phyloP scores from a whole-genome alignment of 331 rosid species.

The Telfairia occidentalis region DNA sequence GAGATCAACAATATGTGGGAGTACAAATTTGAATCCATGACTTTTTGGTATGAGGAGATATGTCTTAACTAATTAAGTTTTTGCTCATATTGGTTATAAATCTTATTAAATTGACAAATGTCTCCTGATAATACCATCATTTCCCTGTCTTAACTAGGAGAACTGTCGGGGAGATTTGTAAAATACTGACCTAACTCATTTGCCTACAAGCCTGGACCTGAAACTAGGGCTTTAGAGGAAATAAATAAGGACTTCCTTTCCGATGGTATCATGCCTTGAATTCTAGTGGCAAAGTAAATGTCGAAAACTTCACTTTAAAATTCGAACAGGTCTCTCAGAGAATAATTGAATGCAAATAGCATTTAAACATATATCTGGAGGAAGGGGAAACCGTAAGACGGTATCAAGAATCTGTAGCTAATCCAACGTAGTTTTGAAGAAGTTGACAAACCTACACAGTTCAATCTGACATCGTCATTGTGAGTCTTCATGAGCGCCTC shows the following conservation, averaged over 20 bases:
- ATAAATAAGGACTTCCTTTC: background rate
- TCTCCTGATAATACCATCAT: background rate
- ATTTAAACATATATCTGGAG: background rate
- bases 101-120: background rate
- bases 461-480: conserved; percentile 70
- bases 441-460: conserved; percentile 61
- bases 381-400: background rate
- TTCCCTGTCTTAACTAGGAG: background rate
- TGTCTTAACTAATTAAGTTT: too few relatives aligned
- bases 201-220: background rate
- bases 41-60: too few relatives aligned
- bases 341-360: background rate
- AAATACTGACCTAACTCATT: background rate
- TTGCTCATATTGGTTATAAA: too few relatives aligned
- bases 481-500: conserved; percentile 79
- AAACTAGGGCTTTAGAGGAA: background rate
- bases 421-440: conserved; percentile 4
- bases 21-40: too few relatives aligned
- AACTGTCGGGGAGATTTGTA: background rate
- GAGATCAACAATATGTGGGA: too few relatives aligned
- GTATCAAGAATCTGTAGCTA: background rate
- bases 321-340: background rate
- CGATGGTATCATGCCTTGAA: background rate
- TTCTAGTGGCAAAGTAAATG: background rate
- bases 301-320: background rate